Conservation (phyloP, 495 filamentous ascomycete species). For the Geopyxis carbonaria region DNA sequence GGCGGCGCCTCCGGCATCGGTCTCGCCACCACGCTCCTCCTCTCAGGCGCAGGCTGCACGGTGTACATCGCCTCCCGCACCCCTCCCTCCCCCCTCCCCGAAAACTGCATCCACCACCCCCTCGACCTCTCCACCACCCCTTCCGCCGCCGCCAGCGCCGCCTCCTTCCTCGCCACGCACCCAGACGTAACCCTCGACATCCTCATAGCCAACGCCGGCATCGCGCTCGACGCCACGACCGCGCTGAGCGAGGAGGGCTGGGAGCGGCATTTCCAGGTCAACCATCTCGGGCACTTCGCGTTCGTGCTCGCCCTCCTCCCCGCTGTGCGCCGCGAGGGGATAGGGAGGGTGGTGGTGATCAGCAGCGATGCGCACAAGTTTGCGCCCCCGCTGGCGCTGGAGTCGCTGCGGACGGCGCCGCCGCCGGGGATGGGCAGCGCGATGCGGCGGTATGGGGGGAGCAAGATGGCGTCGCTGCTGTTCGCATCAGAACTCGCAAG, state of each 20-base stretch:
- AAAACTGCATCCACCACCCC: slow-evolving; percentile 9
- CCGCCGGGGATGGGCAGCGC: slow-evolving; percentile 8
- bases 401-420: background rate
- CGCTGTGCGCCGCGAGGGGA: slow-evolving; percentile 8
- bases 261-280: slow-evolving; percentile 12
- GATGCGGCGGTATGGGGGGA: slow-evolving; percentile 28
- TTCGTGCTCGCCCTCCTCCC: slow-evolving; percentile 11
- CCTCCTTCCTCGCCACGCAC: too few relatives aligned
- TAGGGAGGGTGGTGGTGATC: slow-evolving; percentile 13
- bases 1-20: slow-evolving; percentile 18
- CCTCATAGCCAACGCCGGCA: slow-evolving; percentile 15
- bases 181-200: slow-evolving; percentile 11
- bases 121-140: slow-evolving; percentile 9
- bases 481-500: slow-evolving; percentile 29
- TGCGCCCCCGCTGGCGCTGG: slow-evolving; percentile 12
- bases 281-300: slow-evolving; percentile 15
- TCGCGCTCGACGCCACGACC: slow-evolving; percentile 8
- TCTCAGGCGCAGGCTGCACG: slow-evolving; percentile 17
- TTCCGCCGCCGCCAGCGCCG: slow-evolving; percentile 6
- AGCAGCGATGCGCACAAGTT: slow-evolving; percentile 10
- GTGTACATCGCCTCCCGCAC: slow-evolving; percentile 18
- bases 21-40: slow-evolving; percentile 16
- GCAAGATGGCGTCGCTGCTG: slow-evolving; percentile 34
- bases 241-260: slow-evolving; percentile 12
- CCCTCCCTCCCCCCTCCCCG: slow-evolving; percentile 8